phyloP scores from a whole-genome alignment of 192 early-diverging fungal species.

The Lunasporangiospora selenospora region DNA sequence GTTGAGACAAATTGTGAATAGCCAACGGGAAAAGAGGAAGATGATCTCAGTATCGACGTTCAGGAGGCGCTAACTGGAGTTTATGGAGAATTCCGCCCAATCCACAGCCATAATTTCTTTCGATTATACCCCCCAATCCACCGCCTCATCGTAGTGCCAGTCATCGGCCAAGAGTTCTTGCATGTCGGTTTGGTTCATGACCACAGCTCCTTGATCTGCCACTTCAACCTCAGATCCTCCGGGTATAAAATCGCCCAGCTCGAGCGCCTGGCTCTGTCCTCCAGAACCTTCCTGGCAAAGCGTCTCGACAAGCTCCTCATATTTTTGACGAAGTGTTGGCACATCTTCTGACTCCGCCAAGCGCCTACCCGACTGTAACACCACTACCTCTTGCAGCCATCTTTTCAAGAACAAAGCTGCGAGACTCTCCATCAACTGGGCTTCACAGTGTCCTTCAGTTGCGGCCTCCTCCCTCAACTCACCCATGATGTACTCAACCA shows the following conservation, averaged over 20 bases:
- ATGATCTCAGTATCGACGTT: too few species aligned
- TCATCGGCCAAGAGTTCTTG: too few species aligned
- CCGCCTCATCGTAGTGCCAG: too few species aligned
- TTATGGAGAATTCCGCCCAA: too few species aligned
- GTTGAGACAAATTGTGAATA: too few species aligned
- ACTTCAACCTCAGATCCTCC: slow-evolving; percentile 11
- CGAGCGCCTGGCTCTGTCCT: slow-evolving; percentile 31
- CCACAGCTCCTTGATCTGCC: too few species aligned
- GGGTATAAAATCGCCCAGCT: slow-evolving; percentile 30
- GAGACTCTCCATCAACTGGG: slow-evolving; percentile 29
- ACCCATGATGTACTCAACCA: slow-evolving; percentile 35
- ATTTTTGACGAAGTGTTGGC: slow-evolving; percentile 4
- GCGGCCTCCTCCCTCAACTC: slow-evolving; percentile 32
- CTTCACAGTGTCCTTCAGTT: slow-evolving; percentile 30
- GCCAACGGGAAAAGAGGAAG: too few species aligned
- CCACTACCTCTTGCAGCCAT: slow-evolving; percentile 1
- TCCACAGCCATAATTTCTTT: too few species aligned
- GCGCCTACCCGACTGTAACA: slow-evolving; percentile 3
- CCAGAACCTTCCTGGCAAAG: slow-evolving; percentile 37
- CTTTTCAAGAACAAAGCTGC: slow-evolving; percentile 15
- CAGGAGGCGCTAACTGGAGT: too few species aligned
- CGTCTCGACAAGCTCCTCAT: slow-evolving; percentile 16
- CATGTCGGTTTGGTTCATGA: too few species aligned
- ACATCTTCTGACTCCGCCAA: slow-evolving; percentile 23
- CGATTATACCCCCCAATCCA: too few species aligned